Conservation (phyloP, 176 grass and related monocot genomes). For the Typha latifolia region DNA sequence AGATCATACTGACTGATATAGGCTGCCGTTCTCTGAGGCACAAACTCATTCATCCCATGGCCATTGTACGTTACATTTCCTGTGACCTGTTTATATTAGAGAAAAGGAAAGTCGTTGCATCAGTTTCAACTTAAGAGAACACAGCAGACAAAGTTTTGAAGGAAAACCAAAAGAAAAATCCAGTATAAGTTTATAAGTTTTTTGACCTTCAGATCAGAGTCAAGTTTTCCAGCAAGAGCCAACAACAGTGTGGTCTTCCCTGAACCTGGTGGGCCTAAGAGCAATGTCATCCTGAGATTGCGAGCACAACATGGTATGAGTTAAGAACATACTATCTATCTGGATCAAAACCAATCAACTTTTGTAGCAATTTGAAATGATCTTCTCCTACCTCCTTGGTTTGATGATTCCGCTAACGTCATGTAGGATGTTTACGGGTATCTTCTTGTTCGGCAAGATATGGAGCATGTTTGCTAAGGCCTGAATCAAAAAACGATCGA, state of each 20-base stretch:
- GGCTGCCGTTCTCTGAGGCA: constrained; percentile 68
- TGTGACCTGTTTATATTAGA: constrained; percentile 17
- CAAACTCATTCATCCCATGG: constrained; percentile 54
- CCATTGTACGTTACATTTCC: constrained; percentile 76
- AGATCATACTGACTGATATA: constrained; percentile 83
- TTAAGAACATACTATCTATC: neutral
- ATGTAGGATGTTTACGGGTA: constrained; percentile 43
- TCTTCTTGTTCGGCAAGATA: constrained; percentile 20
- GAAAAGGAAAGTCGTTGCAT: neutral
- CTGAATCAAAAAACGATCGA: neutral
- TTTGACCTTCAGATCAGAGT: constrained; percentile 35
- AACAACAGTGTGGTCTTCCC: constrained; percentile 66
- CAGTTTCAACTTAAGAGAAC: neutral
- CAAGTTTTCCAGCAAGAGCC: constrained; percentile 59
- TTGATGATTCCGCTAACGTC: constrained; percentile 69
- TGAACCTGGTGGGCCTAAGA: constrained; percentile 58
- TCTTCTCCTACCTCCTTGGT: constrained; percentile 44
- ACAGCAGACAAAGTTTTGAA: neutral
- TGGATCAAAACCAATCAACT: neutral
- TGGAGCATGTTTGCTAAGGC: neutral
- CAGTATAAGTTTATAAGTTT: neutral
- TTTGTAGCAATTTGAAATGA: neutral
- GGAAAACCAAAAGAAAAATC: neutral
- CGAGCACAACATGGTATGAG: neutral
- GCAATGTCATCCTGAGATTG: constrained; percentile 58